These are phyloP conservation scores for Microbotryum lychnidis-dioicae DNA, from an alignment of 1,284 basidiomycete species.

Conservation along the genomic window DNA sequence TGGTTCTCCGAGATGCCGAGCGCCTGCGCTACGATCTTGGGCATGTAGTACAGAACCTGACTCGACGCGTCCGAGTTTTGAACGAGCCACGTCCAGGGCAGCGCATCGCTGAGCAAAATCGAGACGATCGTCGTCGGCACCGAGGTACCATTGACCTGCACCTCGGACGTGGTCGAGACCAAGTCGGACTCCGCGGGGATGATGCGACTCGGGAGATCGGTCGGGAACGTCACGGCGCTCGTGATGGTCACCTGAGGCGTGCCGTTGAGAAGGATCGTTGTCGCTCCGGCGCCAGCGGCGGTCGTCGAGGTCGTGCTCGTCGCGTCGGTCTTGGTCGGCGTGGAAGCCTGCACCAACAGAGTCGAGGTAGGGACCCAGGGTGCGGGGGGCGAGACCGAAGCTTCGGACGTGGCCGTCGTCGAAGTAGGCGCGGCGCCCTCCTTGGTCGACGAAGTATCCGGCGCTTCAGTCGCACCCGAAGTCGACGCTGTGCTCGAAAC, in stretches of 20 bases:
- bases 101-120: conserved; percentile 28
- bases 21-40: conserved; percentile 24
- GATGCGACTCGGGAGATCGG: conserved; percentile 23
- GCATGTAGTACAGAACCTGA: conserved; percentile 33
- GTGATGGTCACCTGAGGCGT: conserved; percentile 28
- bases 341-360: conserved; percentile 9
- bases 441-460: background rate
- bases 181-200: conserved; percentile 9
- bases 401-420: background rate
- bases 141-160: background rate
- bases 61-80: conserved; percentile 32
- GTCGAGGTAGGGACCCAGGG: conserved; percentile 25
- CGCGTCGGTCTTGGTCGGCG: background rate
- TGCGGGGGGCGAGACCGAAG: background rate
- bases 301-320: conserved; percentile 1
- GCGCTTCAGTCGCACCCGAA: background rate
- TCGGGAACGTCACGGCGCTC: conserved; percentile 25
- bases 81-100: conserved; percentile 33
- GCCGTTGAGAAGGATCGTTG: conserved; percentile 21
- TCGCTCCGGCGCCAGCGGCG: conserved; percentile 4
- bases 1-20: conserved; percentile 18
- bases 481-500: background rate
- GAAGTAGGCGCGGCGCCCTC: background rate
- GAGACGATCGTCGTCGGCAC: conserved; percentile 24
- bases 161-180: background rate